Base-by-base conservation (phyloP, 2,329 filamentous ascomycete genomes). In the Dactylonectria estremocensis region DNA sequence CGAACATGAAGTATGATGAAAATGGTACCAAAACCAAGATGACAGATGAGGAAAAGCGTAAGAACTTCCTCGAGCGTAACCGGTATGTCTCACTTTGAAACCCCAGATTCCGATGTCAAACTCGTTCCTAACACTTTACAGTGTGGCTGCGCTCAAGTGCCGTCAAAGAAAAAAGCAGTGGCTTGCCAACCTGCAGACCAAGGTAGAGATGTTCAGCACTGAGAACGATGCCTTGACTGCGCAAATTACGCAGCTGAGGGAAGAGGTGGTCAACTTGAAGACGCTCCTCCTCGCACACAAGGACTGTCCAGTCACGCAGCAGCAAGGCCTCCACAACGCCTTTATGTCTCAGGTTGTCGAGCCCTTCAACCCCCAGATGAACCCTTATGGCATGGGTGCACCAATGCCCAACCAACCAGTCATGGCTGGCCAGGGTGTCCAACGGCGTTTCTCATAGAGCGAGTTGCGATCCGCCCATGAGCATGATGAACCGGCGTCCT, bases 111-210 rank as follows among this genome's bases (percentile, higher is more conserved):
- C 16, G 45, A 9, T 22, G 35, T 22, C 3, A 5, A 43, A 18
- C 24, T 8, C 8, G 31, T 71, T 68, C 69, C 69, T 68, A 14
- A 18, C 28, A 7, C 18, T 11, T 48, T 9, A 22, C 72, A 98
- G 96, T 79, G 95, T 99, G 72, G 96, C 96, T 69, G 96, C 96
- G 3, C 86, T 99, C 67, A 99, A 99, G 79, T 99, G 96, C 82
- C 92, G 96, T 68, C 96, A 99, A 81, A 90, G 96, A 20, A 99
- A 99, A 87, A 99, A 99, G 87, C 96, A 98, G 80, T 99, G 96
- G 96, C 89, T 98, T 65, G 93, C 93, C 35, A 98, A 97, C 74
- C 87, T 99, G 1, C 96, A 99, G 80, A 90, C 90, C 63, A 98
- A 98, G 81, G 95, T 98, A 16, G 96, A 99, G 80, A 87, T 97